Percentiles rank a stretch among this genome's conserved stretches.
phyloP scores from a whole-genome alignment of 1,284 basidiomycete species.

The Coniferiporia weirii region DNA sequence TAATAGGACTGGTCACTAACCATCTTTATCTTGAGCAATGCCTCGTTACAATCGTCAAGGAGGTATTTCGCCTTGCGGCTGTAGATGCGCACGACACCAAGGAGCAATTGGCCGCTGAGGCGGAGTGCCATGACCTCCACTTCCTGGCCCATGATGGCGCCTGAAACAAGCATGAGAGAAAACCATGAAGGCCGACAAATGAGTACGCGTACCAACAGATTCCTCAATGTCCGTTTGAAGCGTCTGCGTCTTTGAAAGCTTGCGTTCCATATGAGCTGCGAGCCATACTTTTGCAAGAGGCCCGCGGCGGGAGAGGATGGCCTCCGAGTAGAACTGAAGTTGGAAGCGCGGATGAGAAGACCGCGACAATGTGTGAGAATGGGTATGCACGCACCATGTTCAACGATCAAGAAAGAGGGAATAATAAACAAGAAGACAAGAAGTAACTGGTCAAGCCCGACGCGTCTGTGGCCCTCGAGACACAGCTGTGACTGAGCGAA shows the following conservation, averaged over 20 bases:
- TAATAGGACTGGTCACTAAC: conserved; percentile 78
- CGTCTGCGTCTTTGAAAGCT: conserved; percentile 93
- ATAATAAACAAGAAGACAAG: conserved; percentile 7
- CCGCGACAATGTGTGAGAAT: background rate
- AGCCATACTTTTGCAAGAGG: conserved; percentile 97
- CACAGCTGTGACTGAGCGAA: conserved; percentile 15
- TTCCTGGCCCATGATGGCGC: conserved; percentile 86
- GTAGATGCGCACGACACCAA: conserved; percentile 97
- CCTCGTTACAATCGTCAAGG: conserved; percentile 96
- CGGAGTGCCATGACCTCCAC: conserved; percentile 89
- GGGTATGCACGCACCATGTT: conserved; percentile 8
- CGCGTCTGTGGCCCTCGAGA: conserved; percentile 7
- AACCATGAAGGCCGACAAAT: background rate
- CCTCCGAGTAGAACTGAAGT: conserved; percentile 83
- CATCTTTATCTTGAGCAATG: conserved; percentile 92
- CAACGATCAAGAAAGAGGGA: conserved; percentile 7
- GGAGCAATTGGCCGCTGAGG: conserved; percentile 88
- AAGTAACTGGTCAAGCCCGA: background rate
- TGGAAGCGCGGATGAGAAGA: background rate
- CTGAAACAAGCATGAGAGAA: conserved; percentile 34
- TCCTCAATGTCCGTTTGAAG: conserved; percentile 92
- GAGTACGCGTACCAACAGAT: conserved; percentile 68
- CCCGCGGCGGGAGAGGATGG: conserved; percentile 88
- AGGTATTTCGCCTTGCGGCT: conserved; percentile 97
- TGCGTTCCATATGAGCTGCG: conserved; percentile 97